Conservation (phyloP, 208 protist species). For the Wallacemonas rigidus region DNA sequence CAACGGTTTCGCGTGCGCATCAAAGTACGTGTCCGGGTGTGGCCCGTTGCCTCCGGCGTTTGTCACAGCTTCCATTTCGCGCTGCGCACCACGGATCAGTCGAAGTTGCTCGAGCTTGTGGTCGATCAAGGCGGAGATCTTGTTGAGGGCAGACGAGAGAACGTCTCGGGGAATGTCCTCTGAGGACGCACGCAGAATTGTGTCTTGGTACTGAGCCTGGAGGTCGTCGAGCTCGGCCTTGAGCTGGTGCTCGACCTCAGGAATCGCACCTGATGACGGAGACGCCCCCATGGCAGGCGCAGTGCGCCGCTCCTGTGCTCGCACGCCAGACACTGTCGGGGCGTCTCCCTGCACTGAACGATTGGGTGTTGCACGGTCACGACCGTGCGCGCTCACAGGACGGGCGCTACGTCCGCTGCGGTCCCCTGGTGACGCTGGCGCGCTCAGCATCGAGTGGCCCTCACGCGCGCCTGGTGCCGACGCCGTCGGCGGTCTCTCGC, state of each 20-base stretch:
- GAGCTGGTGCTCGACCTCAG: constrained; percentile 66
- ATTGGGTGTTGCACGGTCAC: not conserved
- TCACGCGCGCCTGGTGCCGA: not conserved
- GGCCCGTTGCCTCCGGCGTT: constrained; percentile 6
- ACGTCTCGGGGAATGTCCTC: constrained; percentile 64
- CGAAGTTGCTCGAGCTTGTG: constrained; percentile 83
- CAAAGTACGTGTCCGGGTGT: not conserved
- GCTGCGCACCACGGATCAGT: constrained; percentile 58
- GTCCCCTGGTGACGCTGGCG: not conserved
- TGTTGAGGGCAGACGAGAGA: constrained; percentile 51
- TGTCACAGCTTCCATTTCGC: constrained; percentile 33
- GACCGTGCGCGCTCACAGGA: not conserved
- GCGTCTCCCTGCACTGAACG: constrained; percentile 7
- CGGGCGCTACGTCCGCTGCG: not conserved
- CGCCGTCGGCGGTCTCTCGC: too few species aligned
- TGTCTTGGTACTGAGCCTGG: constrained; percentile 74
- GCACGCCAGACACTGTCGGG: not conserved
- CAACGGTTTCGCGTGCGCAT: not conserved
- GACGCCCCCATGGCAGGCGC: too few species aligned
- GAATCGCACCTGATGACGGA: constrained; percentile 30
- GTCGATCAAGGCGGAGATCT: constrained; percentile 64
- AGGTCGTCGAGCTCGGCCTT: constrained; percentile 67
- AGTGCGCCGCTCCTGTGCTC: not conserved
- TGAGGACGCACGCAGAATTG: constrained; percentile 41
- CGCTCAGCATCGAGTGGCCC: not conserved